Evolutionary conservation across 441 rosid species (phyloP), one percentile per base, ranked within the genome.

Genomic region (Euphorbia schlechtendalii): DNA sequence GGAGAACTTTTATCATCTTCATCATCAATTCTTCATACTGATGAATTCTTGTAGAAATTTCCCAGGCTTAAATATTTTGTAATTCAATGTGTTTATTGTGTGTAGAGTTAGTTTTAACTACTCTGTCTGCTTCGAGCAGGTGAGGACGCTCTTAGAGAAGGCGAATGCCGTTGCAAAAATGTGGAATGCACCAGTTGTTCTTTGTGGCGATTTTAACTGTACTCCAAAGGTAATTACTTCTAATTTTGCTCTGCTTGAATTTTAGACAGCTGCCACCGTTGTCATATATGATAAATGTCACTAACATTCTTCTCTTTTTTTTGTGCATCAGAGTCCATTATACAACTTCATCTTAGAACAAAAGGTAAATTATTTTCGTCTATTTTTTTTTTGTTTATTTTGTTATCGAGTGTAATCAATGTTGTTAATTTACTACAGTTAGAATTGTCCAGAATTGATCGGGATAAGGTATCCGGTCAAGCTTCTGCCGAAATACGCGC

Each of bases 161-260:
- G 93, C 99, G 61, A 76, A 86, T 74, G 82, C 84, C 58, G 87
- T 87, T 71, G 88, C 99, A 34, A 82, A 77, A 79, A 69, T 68
- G 43, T 93, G 97, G 99, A 80, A 86, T 84, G 90, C 96, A 15
- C 96, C 96, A 34, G 84, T 90, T 76, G 89, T 93, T 81, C 81
- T 93, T 63, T 90, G 99, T 79, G 97, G 97, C 61, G 99, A 93
- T 76, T 89, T 90, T 73, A 93, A 93, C 74, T 88, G 93, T 72
- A 93, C 95, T 56, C 99, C 97, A 24, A 87, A 87, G 97, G 99
- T 89, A 30, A 22, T 66, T 54, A 51, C 65, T 61, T 70, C 40
- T 49, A 32, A 12, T 71, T 46, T 59, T 49, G 51, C 18, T 20
- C 49, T 69, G 45, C 60, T 69, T 70, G 64, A 61, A 25, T 34